A percentile compares a stretch with the other conserved stretches of the same genome.
phyloP scores from a whole-genome alignment of 192 early-diverging fungal species.

The Obelidium mucronatum region DNA sequence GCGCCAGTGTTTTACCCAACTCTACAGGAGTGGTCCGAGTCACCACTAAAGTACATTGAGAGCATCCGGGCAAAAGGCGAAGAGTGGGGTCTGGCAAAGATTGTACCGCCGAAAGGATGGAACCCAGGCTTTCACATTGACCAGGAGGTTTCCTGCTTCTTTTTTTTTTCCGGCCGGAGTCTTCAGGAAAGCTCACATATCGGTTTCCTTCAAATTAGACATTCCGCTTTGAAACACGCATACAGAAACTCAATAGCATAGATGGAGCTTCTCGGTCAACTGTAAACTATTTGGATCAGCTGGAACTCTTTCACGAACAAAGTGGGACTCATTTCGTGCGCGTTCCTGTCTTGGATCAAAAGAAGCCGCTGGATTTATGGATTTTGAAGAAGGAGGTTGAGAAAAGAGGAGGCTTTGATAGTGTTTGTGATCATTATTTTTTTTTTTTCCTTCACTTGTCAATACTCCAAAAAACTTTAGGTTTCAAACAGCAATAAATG shows the following conservation, averaged over 20 bases:
- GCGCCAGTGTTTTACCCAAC: slow-evolving; percentile 87
- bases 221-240: slow-evolving; percentile 89
- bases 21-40: slow-evolving; percentile 77
- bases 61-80: slow-evolving; percentile 80
- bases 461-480: slow-evolving; percentile 30
- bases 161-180: not conserved
- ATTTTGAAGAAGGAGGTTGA: slow-evolving; percentile 84
- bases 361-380: slow-evolving; percentile 83
- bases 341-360: slow-evolving; percentile 84
- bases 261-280: slow-evolving; percentile 87
- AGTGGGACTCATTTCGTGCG: slow-evolving; percentile 75
- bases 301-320: slow-evolving; percentile 87
- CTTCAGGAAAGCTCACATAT: too few species aligned
- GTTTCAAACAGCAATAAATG: slow-evolving; percentile 80
- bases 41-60: slow-evolving; percentile 84
- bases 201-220: slow-evolving; percentile 50
- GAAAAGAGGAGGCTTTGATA: slow-evolving; percentile 75
- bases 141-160: slow-evolving; percentile 65
- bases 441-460: not conserved
- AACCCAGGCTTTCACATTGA: slow-evolving; percentile 83
- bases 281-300: slow-evolving; percentile 90
- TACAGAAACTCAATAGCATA: slow-evolving; percentile 91
- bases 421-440: slow-evolving; percentile 40
- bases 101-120: slow-evolving; percentile 90
- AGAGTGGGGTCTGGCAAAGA: slow-evolving; percentile 82